These are phyloP conservation scores for Emericellopsis atlantica DNA, from an alignment of 2,329 filamentous ascomycete genomes.

Conservation along the genomic window DNA sequence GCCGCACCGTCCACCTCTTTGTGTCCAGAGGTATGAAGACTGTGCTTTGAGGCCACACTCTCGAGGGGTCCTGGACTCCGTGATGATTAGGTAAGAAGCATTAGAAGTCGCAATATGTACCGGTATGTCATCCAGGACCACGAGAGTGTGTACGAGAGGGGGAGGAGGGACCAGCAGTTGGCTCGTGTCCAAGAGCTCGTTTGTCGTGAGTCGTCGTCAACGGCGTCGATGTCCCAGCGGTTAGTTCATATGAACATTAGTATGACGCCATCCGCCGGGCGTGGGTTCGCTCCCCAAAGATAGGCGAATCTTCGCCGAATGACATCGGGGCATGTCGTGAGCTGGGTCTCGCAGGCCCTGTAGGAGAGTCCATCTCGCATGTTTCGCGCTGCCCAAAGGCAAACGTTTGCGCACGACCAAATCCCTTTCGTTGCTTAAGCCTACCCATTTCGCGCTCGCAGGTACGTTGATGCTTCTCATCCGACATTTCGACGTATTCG, in stretches of 20 bases:
- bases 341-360: slow-evolving; percentile 31
- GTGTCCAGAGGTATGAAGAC: neutral
- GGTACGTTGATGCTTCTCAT: slow-evolving; percentile 78
- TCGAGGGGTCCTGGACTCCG: no score
- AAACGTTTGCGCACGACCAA: slow-evolving; percentile 84
- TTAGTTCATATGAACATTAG: slow-evolving; percentile 19
- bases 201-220: no score
- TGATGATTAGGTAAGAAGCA: no score
- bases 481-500: slow-evolving; percentile 94
- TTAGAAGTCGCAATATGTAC: no score
- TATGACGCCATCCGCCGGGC: slow-evolving; percentile 53
- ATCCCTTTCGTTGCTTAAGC: slow-evolving; percentile 77
- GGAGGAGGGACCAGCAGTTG: no score
- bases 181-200: no score
- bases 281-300: slow-evolving; percentile 37
- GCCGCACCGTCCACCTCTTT: neutral
- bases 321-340: slow-evolving; percentile 31
- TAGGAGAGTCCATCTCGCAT: slow-evolving; percentile 47
- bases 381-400: slow-evolving; percentile 69
- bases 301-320: slow-evolving; percentile 24
- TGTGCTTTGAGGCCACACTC: no score
- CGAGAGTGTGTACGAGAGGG: no score
- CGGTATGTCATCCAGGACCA: no score
- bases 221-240: neutral
- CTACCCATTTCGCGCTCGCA: slow-evolving; percentile 93